These are phyloP conservation scores for Leptodontidium sp. DNA, from an alignment of 2,329 filamentous ascomycete genomes.

Conservation along the genomic window DNA sequence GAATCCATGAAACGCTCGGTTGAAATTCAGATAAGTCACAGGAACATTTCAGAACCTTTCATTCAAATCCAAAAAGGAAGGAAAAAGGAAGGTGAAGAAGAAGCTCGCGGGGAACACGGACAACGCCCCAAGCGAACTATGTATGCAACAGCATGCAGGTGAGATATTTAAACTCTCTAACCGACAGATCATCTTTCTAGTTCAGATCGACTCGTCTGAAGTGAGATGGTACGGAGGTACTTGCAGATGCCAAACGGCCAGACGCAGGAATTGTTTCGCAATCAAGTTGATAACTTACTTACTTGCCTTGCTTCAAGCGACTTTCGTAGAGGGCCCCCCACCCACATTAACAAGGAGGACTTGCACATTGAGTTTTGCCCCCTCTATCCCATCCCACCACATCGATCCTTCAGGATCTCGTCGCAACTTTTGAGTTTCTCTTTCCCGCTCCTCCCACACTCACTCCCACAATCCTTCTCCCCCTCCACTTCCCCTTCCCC, in stretches of 20 bases:
- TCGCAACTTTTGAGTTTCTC: neutral
- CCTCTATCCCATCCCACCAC: neutral
- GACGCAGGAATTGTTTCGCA: too few relatives aligned
- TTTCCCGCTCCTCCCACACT: too few relatives aligned
- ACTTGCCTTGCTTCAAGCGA: too few relatives aligned
- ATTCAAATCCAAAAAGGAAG: neutral
- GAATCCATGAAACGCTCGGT: too few relatives aligned
- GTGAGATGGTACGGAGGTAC: neutral
- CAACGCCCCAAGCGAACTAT: too few relatives aligned
- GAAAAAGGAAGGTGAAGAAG: too few relatives aligned
- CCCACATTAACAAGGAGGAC: too few relatives aligned
- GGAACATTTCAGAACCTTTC: too few relatives aligned
- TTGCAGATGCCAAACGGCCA: neutral
- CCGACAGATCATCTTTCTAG: neutral
- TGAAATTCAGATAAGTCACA: too few relatives aligned
- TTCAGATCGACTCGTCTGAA: neutral
- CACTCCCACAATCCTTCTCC: neutral
- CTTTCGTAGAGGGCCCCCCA: too few relatives aligned
- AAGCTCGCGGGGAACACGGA: slow-evolving; percentile 5
- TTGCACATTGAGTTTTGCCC: neutral
- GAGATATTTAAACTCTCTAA: neutral
- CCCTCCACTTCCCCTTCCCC: neutral
- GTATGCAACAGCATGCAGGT: too few relatives aligned
- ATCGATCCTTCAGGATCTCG: neutral
- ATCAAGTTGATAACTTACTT: too few relatives aligned